phyloP scores from a whole-genome alignment of 768 basidiomycete genomes.

The Porpolomopsis calyptriformis region DNA sequence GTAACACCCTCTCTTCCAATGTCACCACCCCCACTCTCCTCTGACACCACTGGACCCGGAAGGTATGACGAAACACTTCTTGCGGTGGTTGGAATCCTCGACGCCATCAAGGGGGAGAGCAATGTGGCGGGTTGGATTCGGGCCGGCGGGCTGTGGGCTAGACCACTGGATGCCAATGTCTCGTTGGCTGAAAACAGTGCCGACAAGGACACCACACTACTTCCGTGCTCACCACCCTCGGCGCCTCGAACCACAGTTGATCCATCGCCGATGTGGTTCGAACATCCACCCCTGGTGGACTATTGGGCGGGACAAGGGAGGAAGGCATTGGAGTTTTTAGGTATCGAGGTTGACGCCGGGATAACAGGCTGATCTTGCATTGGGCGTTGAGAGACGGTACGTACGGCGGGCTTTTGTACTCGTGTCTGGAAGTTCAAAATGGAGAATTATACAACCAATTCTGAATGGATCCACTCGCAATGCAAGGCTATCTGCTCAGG shows the following conservation, averaged over 20 bases:
- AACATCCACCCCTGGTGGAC: constrained; percentile 27
- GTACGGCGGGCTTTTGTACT: too few species aligned
- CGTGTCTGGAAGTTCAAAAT: too few species aligned
- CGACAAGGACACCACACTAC: constrained; percentile 3
- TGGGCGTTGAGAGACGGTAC: too few species aligned
- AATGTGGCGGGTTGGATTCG: constrained; percentile 65
- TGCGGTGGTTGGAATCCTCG: constrained; percentile 58
- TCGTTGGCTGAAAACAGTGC: background rate
- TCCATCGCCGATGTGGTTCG: constrained; percentile 39
- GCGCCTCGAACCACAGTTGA: constrained; percentile 11
- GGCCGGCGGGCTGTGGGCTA: constrained; percentile 34
- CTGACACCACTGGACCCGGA: too few species aligned
- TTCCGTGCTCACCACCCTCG: background rate
- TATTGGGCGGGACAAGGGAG: constrained; percentile 48
- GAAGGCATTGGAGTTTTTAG: constrained; percentile 35
- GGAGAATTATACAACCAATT: too few species aligned
- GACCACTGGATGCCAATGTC: background rate
- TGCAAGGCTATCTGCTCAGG: too few species aligned
- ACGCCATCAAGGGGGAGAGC: constrained; percentile 43
- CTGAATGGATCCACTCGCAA: too few species aligned
- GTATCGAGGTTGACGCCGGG: constrained; percentile 39
- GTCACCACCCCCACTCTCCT: background rate
- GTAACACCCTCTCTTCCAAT: background rate
- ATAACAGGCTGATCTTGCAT: too few species aligned
- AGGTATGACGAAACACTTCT: constrained; percentile 47